Conservation (phyloP, 345 rosid species). For the Trapa bicornis region DNA sequence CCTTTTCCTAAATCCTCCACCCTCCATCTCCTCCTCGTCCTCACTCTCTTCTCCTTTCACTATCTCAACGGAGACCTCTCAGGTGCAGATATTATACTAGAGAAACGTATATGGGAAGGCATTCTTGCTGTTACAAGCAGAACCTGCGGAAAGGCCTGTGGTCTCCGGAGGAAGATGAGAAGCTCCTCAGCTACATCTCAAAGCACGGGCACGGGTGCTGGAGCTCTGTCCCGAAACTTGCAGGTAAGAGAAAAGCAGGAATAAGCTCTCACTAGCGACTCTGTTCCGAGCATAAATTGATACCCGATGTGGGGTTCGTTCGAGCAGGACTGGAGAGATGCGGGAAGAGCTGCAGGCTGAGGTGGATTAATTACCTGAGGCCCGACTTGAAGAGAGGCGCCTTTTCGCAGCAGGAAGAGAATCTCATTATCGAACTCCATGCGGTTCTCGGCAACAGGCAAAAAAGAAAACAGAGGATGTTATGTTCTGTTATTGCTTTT, state of each 20-base stretch:
- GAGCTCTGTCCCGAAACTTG: conserved; percentile 83
- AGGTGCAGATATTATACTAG: neutral
- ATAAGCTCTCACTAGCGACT: neutral
- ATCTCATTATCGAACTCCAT: conserved; percentile 63
- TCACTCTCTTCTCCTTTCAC: neutral
- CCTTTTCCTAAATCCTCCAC: neutral
- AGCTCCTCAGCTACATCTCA: conserved; percentile 53
- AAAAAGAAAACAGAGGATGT: neutral
- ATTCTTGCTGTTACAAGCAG: conserved; percentile 71
- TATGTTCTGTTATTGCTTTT: neutral
- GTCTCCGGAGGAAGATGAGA: conserved; percentile 95
- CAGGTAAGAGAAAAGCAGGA: conserved; percentile 22
- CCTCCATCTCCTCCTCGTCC: neutral
- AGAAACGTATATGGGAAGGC: conserved; percentile 43
- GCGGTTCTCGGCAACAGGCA: conserved; percentile 66
- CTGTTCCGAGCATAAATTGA: neutral
- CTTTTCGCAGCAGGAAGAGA: conserved; percentile 67
- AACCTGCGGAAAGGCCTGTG: conserved; percentile 75
- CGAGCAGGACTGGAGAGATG: conserved; percentile 62
- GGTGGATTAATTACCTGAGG: conserved; percentile 82
- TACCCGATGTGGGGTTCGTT: too few relatives aligned
- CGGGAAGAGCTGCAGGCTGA: conserved; percentile 70
- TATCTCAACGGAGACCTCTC: neutral
- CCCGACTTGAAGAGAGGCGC: conserved; percentile 89
- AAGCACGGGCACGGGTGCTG: conserved; percentile 75